Evolutionary conservation across 2,329 filamentous ascomycete genomes (phyloP).

Genomic region (Neofusicoccum sp.): DNA sequence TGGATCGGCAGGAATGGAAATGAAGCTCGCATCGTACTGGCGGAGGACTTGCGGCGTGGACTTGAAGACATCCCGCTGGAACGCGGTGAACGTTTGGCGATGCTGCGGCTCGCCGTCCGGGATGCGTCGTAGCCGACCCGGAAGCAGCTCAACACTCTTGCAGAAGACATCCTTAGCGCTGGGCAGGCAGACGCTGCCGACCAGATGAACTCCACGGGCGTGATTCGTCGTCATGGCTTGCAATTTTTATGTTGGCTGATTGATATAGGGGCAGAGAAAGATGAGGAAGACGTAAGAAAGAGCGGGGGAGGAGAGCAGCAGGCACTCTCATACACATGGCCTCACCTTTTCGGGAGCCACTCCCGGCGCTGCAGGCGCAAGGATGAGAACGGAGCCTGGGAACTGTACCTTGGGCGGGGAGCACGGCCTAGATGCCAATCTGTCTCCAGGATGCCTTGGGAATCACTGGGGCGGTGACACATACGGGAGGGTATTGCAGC

Average conservation of each 20-base stretch:
- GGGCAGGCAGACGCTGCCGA: constrained; percentile 22
- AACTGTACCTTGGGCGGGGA: background rate
- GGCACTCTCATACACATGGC: background rate
- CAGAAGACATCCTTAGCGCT: constrained; percentile 19
- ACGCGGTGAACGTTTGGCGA: constrained; percentile 19
- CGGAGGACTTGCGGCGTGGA: constrained; percentile 13
- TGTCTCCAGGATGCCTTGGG: no score
- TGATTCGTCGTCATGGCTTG: constrained; percentile 1
- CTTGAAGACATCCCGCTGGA: constrained; percentile 19
- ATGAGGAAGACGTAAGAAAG: background rate
- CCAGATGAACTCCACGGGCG: constrained; percentile 21
- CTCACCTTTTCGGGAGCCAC: background rate
- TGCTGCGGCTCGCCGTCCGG: constrained; percentile 24
- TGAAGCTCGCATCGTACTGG: constrained; percentile 2
- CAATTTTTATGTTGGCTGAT: background rate
- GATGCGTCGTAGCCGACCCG: constrained; percentile 21
- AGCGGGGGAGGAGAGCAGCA: background rate
- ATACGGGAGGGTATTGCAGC: no score
- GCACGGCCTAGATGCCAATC: background rate
- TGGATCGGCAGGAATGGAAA: background rate
- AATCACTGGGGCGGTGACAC: no score
- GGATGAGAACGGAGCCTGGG: background rate
- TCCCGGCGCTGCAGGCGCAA: background rate
- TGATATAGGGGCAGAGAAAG: background rate
- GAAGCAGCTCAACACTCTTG: constrained; percentile 9